Evolutionary conservation across 2,329 filamentous ascomycete genomes (phyloP).

Genomic region (Verticillium isaacii): DNA sequence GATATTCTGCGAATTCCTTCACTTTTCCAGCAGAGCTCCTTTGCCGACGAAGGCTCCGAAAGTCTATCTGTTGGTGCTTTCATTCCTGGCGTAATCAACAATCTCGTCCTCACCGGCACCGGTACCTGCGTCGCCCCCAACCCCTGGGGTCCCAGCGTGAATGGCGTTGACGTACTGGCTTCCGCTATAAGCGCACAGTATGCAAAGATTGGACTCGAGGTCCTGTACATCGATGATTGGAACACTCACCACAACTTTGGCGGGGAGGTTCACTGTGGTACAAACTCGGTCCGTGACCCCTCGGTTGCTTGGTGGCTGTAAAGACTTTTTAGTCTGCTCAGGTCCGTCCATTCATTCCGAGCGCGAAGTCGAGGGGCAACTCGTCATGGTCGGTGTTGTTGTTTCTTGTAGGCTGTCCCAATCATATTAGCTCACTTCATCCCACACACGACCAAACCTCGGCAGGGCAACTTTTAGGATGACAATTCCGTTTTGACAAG

Average conservation of each 20-base stretch:
- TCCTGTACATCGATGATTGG: constrained; percentile 21
- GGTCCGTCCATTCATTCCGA: no score
- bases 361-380: no score
- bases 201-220: constrained; percentile 11
- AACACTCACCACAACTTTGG: constrained; percentile 15
- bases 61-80: constrained; percentile 8
- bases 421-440: no score
- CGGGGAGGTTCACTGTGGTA: constrained; percentile 23
- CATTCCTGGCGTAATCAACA: constrained; percentile 16
- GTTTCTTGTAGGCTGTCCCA: no score
- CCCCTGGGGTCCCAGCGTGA: constrained; percentile 20
- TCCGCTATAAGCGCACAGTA: constrained; percentile 16
- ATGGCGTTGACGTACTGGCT: constrained; percentile 19
- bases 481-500: no score
- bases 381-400: no score
- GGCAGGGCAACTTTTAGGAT: no score
- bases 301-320: no score
- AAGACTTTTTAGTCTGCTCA: no score
- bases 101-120: constrained; percentile 13
- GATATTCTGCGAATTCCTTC: constrained; percentile 16
- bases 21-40: constrained; percentile 5
- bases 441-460: no score
- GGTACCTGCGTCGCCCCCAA: constrained; percentile 8
- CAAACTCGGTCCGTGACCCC: constrained; percentile 5
- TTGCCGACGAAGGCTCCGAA: neutral